A percentile compares a stretch with the other conserved stretches of the same genome.
Conservation (phyloP, 2,329 filamentous ascomycete genomes). For the Cordyceps farinosa region DNA sequence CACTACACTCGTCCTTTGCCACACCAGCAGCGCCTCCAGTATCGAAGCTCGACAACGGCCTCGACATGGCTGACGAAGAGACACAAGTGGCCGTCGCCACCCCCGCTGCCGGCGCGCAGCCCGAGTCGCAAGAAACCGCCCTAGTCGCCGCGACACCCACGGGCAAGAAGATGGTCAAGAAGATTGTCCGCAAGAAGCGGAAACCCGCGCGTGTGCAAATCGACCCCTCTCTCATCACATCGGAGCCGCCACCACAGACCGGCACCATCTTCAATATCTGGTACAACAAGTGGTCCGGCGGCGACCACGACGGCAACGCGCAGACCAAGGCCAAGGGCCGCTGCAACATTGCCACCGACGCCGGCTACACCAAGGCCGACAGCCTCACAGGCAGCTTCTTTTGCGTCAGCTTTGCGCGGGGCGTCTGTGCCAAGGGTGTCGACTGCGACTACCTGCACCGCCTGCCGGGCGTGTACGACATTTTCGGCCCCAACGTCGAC, state of each 20-base stretch:
- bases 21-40: background rate
- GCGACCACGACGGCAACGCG: constrained; percentile 88
- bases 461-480: constrained; percentile 78
- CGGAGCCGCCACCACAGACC: constrained; percentile 84
- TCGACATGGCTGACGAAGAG: constrained; percentile 32
- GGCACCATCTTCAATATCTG: constrained; percentile 97
- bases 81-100: constrained; percentile 27
- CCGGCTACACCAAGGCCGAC: constrained; percentile 75
- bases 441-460: constrained; percentile 95
- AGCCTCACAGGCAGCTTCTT: constrained; percentile 78
- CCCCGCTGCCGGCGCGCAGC: constrained; percentile 25
- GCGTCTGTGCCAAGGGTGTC: constrained; percentile 76
- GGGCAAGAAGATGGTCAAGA: constrained; percentile 67
- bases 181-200: constrained; percentile 87
- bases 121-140: constrained; percentile 35
- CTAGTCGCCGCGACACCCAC: constrained; percentile 45
- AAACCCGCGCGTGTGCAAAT: constrained; percentile 87
- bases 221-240: constrained; percentile 76
- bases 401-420: constrained; percentile 87
- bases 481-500: constrained; percentile 91
- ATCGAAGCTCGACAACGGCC: background rate
- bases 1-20: background rate
- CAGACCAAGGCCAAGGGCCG: constrained; percentile 79
- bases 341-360: constrained; percentile 80
- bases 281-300: constrained; percentile 98